phyloP scores from a whole-genome alignment of 768 basidiomycete species.

The Tylopilus sp. region DNA sequence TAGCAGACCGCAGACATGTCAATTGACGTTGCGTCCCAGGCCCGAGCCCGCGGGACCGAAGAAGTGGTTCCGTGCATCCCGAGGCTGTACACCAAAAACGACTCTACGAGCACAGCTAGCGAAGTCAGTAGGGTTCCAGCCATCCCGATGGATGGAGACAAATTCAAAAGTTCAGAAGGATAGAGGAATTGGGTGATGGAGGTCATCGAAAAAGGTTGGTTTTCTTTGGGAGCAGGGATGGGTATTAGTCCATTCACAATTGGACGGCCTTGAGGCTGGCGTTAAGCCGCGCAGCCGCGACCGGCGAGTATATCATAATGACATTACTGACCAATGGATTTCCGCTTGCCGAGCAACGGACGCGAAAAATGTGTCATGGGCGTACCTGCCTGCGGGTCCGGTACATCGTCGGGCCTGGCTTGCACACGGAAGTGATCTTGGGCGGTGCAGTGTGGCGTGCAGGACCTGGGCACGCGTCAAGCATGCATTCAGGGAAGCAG shows the following conservation, averaged over 20 bases:
- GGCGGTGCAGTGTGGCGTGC: constrained; percentile 13
- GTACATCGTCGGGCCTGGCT: neutral
- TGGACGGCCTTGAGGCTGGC: constrained; percentile 11
- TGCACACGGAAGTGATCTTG: constrained; percentile 10
- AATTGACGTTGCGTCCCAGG: neutral
- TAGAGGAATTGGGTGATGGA: constrained; percentile 1
- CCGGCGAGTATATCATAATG: neutral
- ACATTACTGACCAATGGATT: constrained; percentile 2
- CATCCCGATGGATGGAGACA: neutral
- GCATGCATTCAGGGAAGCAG: constrained; percentile 16
- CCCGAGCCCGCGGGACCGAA: neutral
- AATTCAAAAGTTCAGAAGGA: constrained; percentile 4
- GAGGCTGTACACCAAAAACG: constrained; percentile 3
- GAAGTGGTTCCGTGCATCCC: neutral
- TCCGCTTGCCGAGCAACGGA: neutral
- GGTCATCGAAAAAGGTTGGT: constrained; percentile 4
- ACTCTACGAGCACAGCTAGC: constrained; percentile 6
- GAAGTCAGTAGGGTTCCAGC: constrained; percentile 5
- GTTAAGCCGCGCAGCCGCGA: neutral
- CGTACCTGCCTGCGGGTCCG: neutral
- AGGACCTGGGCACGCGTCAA: constrained; percentile 18
- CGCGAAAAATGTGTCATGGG: neutral
- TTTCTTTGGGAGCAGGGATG: constrained; percentile 9
- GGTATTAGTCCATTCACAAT: constrained; percentile 1
- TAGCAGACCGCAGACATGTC: constrained; percentile 13